Base-by-base conservation (phyloP, 2,329 filamentous ascomycete species). In the Exophiala xenobiotica region DNA sequence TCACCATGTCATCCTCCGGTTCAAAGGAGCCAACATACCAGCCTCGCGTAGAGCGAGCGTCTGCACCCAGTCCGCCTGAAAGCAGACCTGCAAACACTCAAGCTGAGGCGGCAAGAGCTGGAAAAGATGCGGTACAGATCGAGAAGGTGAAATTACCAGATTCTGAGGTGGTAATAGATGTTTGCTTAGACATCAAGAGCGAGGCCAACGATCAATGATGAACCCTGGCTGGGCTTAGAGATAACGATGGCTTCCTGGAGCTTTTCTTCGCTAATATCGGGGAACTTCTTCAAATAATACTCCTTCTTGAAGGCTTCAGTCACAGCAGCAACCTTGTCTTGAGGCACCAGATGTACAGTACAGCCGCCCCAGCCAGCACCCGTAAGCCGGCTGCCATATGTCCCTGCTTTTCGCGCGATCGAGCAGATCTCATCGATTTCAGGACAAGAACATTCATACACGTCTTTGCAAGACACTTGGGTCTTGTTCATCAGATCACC, bases 331-430 rank as follows among this genome's bases (percentile, higher is more conserved):
- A 96, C 87, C 70, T 87, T 92, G 64, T 90, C 81, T 51, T 83
- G 87, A 0, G 92, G 87, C 46, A 97, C 87, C 51, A 99, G 79
- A 73, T 99, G 93, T 51, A 99, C 92, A 54, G 83, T 93, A 73
- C 93, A 97, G 2, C 93, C 93, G 56, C 93, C 93, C 93, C 93
- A 99, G 2, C 93, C 93, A 0, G 93, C 93, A 31, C 93, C 93
- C 16, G 60, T 62, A 16, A 62, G 51, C 27, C 60, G 54, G 45
- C 87, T 90, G 22, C 92, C 93, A 67, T 90, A 90, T 14, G 88
- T 83, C 2, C 93, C 93, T 1, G 88, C 88, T 12, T 75, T 77
- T 22, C 85, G 78, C 0, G 91, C 91, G 60, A 97, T 86, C 31
- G 77, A 69, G 69, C 92, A 97, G 29, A 99, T 80, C 56, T 88